phyloP scores from a whole-genome alignment of 2,329 filamentous ascomycete genomes.

The Lachnellula occidentalis region DNA sequence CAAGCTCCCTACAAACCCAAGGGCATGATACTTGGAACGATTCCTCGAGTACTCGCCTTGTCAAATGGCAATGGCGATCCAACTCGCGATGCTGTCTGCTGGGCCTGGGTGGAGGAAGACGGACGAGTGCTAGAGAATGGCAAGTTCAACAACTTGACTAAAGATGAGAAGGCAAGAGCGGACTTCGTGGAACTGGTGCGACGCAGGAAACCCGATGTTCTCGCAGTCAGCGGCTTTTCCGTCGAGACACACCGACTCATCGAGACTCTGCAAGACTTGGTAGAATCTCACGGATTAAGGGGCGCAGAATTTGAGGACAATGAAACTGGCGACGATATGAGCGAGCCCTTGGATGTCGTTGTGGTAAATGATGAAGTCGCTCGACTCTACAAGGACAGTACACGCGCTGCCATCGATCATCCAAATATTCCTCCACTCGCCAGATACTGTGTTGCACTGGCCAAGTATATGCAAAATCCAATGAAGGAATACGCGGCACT shows the following conservation, averaged over 20 bases:
- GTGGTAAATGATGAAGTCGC: conserved; percentile 96
- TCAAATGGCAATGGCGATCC: conserved; percentile 77
- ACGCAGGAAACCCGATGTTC: conserved; percentile 78
- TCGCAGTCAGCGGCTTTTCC: conserved; percentile 83
- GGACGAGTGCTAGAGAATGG: conserved; percentile 85
- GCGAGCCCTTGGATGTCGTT: conserved; percentile 78
- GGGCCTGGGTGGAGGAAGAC: conserved; percentile 91
- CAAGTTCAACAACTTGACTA: conserved; percentile 73
- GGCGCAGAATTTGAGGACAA: conserved; percentile 77
- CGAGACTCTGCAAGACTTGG: conserved; percentile 71
- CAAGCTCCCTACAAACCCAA: conserved; percentile 95
- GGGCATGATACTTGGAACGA: conserved; percentile 82
- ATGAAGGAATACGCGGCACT: conserved; percentile 95
- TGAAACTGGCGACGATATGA: conserved; percentile 69
- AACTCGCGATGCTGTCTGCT: conserved; percentile 73
- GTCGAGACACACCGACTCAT: conserved; percentile 81
- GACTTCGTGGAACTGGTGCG: conserved; percentile 75
- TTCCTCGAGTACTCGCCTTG: conserved; percentile 78
- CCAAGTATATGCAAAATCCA: conserved; percentile 89
- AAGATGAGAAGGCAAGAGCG: conserved; percentile 60
- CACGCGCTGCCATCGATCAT: conserved; percentile 72
- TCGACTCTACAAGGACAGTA: conserved; percentile 89
- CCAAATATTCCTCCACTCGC: conserved; percentile 73
- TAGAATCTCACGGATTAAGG: conserved; percentile 70
- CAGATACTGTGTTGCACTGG: conserved; percentile 84